Base-by-base conservation (phyloP, 1,284 basidiomycete genomes). In the Naganishia liquefaciens region DNA sequence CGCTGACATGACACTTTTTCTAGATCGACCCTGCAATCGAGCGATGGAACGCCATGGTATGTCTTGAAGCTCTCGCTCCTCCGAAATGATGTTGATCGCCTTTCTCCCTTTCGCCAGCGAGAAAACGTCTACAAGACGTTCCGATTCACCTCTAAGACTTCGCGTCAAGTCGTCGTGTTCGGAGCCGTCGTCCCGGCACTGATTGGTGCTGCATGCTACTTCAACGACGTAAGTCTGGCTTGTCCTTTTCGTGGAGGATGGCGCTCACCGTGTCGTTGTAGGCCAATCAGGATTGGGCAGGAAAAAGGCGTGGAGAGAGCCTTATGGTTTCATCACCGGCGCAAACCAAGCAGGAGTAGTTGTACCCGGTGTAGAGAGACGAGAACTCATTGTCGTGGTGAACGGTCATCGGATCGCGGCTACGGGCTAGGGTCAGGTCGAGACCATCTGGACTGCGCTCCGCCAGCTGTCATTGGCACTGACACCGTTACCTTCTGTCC, bases 91-190 rank as follows among this genome's bases (percentile, higher is more conserved):
- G 65, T 54, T 54, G 65, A 66, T 57, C 64, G 53, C 47, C 43
- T 25, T 60, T 33, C 49, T 25, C 40, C 40, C 9, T 46, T 1
- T 33, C 37, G 13, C 51, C 40, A 92, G 90, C 86, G 91, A 63
- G 90, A 92, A 76, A 83, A 87, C 73, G 87, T 85, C 25, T 90
- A 90, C 78, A 82, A 87, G 73, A 83, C 86, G 75, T 93, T 92
- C 79, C 84, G 84, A 58, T 91, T 89, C 82, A 92, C 88, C 51
- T 83, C 79, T 30, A 80, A 82, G 64, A 85, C 86, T n/a, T 75
- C 78, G 19, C 67, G 53, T 40, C 69, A 70, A 33, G 73, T 75
- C 19, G 23, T 77, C 46, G 61, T 69, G 30, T 75, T 70, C 64
- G 78, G 71, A 21, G 57, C 75, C 13, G 47, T 74, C 42, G 69